Conservation (phyloP, 2,329 filamentous ascomycete genomes). For the Ampelomyces quisqualis region DNA sequence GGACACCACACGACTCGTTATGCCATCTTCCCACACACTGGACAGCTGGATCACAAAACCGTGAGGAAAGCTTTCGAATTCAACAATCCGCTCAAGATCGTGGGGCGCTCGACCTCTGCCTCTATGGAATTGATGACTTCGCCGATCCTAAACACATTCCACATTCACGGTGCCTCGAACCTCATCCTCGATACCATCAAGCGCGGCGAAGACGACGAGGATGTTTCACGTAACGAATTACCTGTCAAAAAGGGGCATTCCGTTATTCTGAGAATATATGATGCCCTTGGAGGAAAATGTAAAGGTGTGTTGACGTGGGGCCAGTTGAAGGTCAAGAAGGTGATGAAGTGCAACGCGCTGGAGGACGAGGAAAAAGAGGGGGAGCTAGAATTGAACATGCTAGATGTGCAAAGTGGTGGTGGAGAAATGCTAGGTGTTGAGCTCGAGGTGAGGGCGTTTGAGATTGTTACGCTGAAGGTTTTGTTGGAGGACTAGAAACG, state of each 20-base stretch:
- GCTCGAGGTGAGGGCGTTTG: constrained; percentile 69
- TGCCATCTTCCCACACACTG: constrained; percentile 83
- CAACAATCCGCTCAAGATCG: constrained; percentile 73
- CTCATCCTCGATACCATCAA: constrained; percentile 88
- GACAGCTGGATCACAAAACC: constrained; percentile 68
- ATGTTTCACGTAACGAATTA: constrained; percentile 57
- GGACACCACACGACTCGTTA: constrained; percentile 83
- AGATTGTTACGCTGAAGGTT: constrained; percentile 79
- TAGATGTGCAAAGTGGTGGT: constrained; percentile 52
- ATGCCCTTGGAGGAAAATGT: constrained; percentile 79
- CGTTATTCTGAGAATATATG: constrained; percentile 82
- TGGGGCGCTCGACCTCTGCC: constrained; percentile 43
- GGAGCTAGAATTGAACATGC: constrained; percentile 10
- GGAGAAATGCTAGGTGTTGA: constrained; percentile 52
- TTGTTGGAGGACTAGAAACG: constrained; percentile 9
- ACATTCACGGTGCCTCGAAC: constrained; percentile 63
- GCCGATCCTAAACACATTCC: constrained; percentile 61
- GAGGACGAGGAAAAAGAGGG: constrained; percentile 75
- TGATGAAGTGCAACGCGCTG: constrained; percentile 80
- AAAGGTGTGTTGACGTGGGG: constrained; percentile 68
- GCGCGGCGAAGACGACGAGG: constrained; percentile 65
- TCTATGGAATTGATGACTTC: too few species aligned
- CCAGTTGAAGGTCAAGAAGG: constrained; percentile 69
- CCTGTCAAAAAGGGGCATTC: constrained; percentile 68
- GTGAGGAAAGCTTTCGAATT: constrained; percentile 85